Evolutionary conservation across 805 yeast genomes (phyloP).

Genomic region (Kuraishia hungarica): DNA sequence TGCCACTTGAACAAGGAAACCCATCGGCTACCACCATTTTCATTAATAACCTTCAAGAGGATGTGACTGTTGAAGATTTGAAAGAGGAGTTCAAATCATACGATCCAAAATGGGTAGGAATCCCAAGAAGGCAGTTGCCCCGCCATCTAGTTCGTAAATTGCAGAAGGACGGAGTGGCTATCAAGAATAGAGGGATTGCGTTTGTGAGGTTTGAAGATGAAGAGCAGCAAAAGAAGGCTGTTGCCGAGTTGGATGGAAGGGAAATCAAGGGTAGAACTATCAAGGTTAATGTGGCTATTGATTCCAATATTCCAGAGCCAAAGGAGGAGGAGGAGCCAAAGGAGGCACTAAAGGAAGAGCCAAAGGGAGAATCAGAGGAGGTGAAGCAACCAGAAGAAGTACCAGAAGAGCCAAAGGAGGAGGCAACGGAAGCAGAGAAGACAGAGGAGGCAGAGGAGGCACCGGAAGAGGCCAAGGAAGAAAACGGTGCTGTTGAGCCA

Average conservation of each 20-base stretch:
- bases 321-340: conserved; percentile 17
- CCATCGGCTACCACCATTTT: conserved; percentile 53
- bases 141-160: conserved; percentile 31
- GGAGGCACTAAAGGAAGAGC: conserved; percentile 1
- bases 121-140: conserved; percentile 46
- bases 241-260: conserved; percentile 59
- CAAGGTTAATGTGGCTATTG: conserved; percentile 67
- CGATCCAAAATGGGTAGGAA: conserved; percentile 48
- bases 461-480: conserved; percentile 3
- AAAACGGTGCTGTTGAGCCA: not conserved
- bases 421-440: conserved; percentile 1
- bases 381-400: conserved; percentile 4
- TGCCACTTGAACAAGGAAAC: conserved; percentile 35
- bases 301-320: conserved; percentile 32
- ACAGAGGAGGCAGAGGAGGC: conserved; percentile 7
- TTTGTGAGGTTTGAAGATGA: conserved; percentile 44
- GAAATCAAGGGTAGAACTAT: conserved; percentile 58
- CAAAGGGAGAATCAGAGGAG: not conserved
- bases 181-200: conserved; percentile 57
- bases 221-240: conserved; percentile 37
- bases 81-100: conserved; percentile 35
- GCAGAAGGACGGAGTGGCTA: conserved; percentile 34
- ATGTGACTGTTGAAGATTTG: conserved; percentile 37
- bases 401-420: conserved; percentile 3
- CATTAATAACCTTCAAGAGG: conserved; percentile 50